Conservation (phyloP, 495 filamentous ascomycete species). For the Pyrenula massariospora region DNA sequence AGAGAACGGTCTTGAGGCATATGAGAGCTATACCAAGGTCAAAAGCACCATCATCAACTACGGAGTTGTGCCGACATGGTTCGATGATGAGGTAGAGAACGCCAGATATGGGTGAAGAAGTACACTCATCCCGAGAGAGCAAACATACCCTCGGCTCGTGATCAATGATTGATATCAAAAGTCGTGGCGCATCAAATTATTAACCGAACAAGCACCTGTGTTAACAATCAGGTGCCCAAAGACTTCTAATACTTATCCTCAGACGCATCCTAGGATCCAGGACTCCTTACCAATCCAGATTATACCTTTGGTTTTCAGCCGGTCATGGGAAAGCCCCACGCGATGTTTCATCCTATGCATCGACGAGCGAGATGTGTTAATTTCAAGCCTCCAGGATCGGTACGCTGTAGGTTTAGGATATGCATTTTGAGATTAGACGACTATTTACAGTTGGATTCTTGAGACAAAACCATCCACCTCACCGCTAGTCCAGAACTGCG, state of each 20-base stretch:
- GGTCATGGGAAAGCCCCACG: too few relatives aligned
- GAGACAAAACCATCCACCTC: neutral
- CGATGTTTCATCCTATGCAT: too few relatives aligned
- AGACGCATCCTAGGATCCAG: too few relatives aligned
- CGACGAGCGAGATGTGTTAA: too few relatives aligned
- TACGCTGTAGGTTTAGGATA: too few relatives aligned
- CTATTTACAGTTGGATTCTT: neutral
- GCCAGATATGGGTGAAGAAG: constrained; percentile 42
- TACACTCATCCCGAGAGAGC: constrained; percentile 1
- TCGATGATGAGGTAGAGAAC: constrained; percentile 25
- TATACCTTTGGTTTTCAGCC: too few relatives aligned
- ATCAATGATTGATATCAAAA: constrained; percentile 2
- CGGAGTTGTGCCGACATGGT: constrained; percentile 35
- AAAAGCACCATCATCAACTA: constrained; percentile 52
- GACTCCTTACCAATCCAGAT: too few relatives aligned
- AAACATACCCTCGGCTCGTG: neutral
- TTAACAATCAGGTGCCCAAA: too few relatives aligned
- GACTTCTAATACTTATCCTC: too few relatives aligned
- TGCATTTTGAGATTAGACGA: too few relatives aligned
- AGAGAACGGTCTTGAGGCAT: constrained; percentile 46
- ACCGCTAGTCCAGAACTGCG: constrained; percentile 1
- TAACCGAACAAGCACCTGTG: too few relatives aligned
- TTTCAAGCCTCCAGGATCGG: neutral
- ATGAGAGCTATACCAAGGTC: constrained; percentile 42
- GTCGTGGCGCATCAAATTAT: too few relatives aligned